Conservation (phyloP, 805 yeast species). For the Candida montana region DNA sequence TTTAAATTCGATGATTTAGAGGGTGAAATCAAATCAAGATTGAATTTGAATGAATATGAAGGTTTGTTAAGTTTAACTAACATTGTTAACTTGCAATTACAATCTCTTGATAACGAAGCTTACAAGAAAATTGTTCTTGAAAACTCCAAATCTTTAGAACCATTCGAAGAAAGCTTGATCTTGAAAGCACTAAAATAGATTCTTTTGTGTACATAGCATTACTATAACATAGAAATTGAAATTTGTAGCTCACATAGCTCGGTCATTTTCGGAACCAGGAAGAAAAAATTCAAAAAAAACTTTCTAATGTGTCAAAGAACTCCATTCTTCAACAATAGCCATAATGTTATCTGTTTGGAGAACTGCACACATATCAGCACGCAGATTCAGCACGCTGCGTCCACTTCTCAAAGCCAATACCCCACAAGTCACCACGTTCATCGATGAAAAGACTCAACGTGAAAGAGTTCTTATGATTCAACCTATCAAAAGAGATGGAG, state of each 20-base stretch:
- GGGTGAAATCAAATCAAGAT: slow-evolving; percentile 12
- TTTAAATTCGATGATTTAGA: slow-evolving; percentile 14
- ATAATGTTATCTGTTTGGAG: neutral
- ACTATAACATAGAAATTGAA: too few species aligned
- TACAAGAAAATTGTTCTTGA: slow-evolving; percentile 13
- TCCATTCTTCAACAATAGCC: neutral
- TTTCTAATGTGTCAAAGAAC: neutral
- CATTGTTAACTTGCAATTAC: slow-evolving; percentile 14
- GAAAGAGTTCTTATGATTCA: slow-evolving; percentile 40
- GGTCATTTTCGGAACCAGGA: neutral
- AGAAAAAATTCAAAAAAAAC: too few species aligned
- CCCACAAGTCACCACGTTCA: slow-evolving; percentile 19
- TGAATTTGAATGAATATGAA: slow-evolving; percentile 8
- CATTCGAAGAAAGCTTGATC: slow-evolving; percentile 15
- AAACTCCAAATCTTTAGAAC: slow-evolving; percentile 14
- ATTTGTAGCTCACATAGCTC: neutral
- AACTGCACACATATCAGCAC: neutral
- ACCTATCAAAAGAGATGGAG: slow-evolving; percentile 76
- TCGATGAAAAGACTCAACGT: slow-evolving; percentile 14
- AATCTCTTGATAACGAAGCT: slow-evolving; percentile 14
- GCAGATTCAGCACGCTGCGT: slow-evolving; percentile 7
- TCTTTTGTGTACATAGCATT: too few species aligned
- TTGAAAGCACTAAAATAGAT: slow-evolving; percentile 6
- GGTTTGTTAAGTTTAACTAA: slow-evolving; percentile 15
- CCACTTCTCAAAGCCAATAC: slow-evolving; percentile 16